Conservation (phyloP, 2,329 filamentous ascomycete genomes). For the Apiospora malaysiana region DNA sequence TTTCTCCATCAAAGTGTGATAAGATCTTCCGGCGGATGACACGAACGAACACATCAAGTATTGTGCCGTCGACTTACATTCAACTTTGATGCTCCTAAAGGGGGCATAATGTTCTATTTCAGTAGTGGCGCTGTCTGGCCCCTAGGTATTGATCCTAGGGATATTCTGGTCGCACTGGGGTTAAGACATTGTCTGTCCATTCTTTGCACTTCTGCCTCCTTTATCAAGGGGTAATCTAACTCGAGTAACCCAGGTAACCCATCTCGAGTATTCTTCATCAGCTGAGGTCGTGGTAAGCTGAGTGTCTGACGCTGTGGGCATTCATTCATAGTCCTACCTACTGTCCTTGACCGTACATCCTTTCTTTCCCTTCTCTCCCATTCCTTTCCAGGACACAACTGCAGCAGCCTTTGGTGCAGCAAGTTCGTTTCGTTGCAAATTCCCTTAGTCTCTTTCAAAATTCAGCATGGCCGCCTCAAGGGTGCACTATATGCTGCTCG, state of each 20-base stretch:
- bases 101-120: background rate
- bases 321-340: background rate
- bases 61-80: background rate
- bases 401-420: background rate
- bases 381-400: background rate
- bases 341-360: background rate
- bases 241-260: slow-evolving; percentile 7
- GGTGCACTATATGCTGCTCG: slow-evolving; percentile 20
- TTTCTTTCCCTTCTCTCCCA: background rate
- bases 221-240: slow-evolving; percentile 17
- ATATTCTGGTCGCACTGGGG: slow-evolving; percentile 1
- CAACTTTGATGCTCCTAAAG: background rate
- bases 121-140: background rate
- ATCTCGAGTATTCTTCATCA: background rate
- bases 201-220: background rate
- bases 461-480: slow-evolving; percentile 20
- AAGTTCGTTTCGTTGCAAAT: background rate
- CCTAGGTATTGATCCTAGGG: background rate
- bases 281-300: background rate
- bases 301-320: background rate
- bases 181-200: slow-evolving; percentile 14
- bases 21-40: no score
- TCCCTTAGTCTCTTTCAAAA: background rate
- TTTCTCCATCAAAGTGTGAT: background rate
- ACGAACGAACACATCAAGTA: background rate